These are phyloP conservation scores for Trichoderma brevicompactum DNA, from an alignment of 2,329 filamentous ascomycete genomes.

Conservation along the genomic window DNA sequence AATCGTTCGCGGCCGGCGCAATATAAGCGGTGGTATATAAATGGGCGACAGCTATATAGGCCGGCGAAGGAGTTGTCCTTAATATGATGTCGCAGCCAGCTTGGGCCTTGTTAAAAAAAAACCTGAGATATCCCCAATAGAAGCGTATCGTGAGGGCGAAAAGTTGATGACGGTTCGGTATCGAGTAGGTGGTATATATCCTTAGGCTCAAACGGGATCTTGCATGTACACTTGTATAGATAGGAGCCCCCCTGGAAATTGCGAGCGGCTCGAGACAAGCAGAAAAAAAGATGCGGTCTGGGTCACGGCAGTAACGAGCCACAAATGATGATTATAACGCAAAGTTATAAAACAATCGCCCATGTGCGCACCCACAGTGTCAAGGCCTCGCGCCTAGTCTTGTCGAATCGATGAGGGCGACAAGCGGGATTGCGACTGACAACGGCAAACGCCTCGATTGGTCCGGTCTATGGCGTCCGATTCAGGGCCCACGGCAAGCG, in stretches of 20 bases:
- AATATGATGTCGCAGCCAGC: constrained; percentile 3
- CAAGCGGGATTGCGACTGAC: constrained; percentile 29
- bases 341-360: constrained; percentile 22
- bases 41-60: neutral
- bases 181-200: constrained; percentile 20
- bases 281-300: constrained; percentile 21
- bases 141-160: neutral
- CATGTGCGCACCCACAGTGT: constrained; percentile 2
- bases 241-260: constrained; percentile 14
- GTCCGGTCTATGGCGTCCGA: constrained; percentile 23
- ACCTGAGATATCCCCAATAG: neutral
- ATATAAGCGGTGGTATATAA: neutral
- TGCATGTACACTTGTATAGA: neutral
- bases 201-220: neutral
- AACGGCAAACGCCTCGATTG: constrained; percentile 22
- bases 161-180: neutral
- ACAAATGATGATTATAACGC: constrained; percentile 13
- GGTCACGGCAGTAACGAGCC: constrained; percentile 7
- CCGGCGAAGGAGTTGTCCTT: neutral
- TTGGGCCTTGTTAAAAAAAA: neutral
- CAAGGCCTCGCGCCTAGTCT: constrained; percentile 15
- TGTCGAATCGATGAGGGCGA: constrained; percentile 24
- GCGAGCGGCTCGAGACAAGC: neutral
- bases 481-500: constrained; percentile 26
- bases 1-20: constrained; percentile 12